phyloP scores from a whole-genome alignment of 192 early-diverging fungal genomes.

The Coemansia sp. region DNA sequence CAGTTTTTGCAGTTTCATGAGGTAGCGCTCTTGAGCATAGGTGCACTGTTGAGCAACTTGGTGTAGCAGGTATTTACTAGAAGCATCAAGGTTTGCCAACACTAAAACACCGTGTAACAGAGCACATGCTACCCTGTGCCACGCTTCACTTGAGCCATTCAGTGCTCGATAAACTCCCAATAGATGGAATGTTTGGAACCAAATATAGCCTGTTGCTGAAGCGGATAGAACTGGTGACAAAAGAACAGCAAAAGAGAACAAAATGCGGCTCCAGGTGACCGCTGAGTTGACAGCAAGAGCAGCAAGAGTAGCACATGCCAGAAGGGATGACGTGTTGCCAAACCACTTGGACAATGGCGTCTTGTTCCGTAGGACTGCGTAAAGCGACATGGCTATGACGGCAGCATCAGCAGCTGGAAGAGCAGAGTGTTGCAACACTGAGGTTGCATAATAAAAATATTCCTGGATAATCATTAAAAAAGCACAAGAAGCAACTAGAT shows the following conservation, averaged over 20 bases:
- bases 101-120: background rate
- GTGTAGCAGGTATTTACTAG: no score
- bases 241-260: background rate
- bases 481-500: background rate
- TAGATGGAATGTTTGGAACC: background rate
- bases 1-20: background rate
- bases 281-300: background rate
- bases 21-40: background rate
- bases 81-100: no score
- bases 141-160: background rate
- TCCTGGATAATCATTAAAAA: conserved; percentile 2
- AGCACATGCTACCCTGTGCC: background rate
- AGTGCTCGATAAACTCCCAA: background rate
- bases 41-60: no score
- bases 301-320: background rate
- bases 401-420: background rate
- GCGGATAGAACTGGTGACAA: background rate
- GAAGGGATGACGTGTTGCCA: background rate
- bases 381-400: background rate
- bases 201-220: background rate
- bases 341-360: background rate
- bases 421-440: background rate
- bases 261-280: background rate
- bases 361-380: background rate
- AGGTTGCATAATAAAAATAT: background rate